Conservation (phyloP, 331 rosid genomes). For the Spiraea crenata region DNA sequence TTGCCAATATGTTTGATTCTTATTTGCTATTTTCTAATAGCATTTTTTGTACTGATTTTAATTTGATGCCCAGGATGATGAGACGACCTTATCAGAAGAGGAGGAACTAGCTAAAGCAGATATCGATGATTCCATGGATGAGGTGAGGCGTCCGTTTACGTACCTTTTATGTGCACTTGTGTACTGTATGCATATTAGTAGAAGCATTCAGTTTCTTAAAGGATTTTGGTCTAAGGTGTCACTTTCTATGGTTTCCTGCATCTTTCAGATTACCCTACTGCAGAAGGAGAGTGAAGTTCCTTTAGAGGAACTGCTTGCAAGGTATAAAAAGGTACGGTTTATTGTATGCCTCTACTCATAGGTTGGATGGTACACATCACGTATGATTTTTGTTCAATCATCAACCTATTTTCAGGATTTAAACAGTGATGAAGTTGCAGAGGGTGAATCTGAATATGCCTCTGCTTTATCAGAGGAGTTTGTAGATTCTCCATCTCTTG, state of each 20-base stretch:
- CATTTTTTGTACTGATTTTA: constrained; percentile 16
- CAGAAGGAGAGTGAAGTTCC: constrained; percentile 90
- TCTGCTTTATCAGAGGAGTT: constrained; percentile 63
- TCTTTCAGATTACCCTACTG: constrained; percentile 72
- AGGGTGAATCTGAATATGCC: constrained; percentile 57
- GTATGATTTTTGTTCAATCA: constrained; percentile 19
- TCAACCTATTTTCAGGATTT: constrained; percentile 43
- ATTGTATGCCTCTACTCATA: constrained; percentile 28
- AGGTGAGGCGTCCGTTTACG: constrained; percentile 51
- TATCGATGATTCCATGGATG: constrained; percentile 57
- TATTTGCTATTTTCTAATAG: constrained; percentile 1
- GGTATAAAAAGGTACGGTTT: constrained; percentile 83
- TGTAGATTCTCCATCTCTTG: constrained; percentile 50
- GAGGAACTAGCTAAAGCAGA: constrained; percentile 80
- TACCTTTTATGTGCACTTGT: constrained; percentile 15
- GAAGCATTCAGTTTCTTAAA: constrained; percentile 11
- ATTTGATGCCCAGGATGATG: constrained; percentile 74
- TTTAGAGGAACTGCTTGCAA: constrained; percentile 87
- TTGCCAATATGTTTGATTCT: not conserved
- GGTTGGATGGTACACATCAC: constrained; percentile 18
- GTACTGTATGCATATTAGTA: constrained; percentile 1
- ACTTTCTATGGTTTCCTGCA: constrained; percentile 7
- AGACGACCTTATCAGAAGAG: constrained; percentile 90
- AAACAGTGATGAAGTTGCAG: constrained; percentile 42
- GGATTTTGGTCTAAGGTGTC: not conserved